Base-by-base conservation (phyloP, 164 flowering plant genomes). In the Warburgia ugandensis region DNA sequence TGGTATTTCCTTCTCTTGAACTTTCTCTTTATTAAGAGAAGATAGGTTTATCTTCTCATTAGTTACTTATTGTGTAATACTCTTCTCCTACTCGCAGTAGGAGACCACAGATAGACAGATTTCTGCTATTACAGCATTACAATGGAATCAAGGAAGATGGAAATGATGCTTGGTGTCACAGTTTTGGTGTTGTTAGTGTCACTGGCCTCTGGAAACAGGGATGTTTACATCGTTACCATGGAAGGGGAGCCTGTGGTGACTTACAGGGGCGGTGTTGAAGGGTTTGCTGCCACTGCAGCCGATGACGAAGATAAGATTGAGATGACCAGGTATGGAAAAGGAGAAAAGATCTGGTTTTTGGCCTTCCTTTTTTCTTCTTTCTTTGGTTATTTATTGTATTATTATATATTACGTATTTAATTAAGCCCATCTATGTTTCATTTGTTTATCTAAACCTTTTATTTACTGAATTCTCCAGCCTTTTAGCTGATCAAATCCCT, bases 181-280 rank as follows among this genome's bases (percentile, higher is more conserved):
- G 17, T 67, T 57, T 33, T 76, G 42, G 58, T 73, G 45, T 52
- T 84, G 14, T 58, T 71, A 30, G 53, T 63, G 22, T 31, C 77
- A 55, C 35, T 79, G 27, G 29, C 59, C 27, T 11, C 36, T 51
- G 83, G 63, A 32, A 74, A 68, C 43, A 81, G 84, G 6, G 96
- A 92, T 48, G 48, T 92, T 66, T 92, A 85, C 68, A 76, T 92
- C 5, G 96, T 79, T 17, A 82, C 77, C 1, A 37, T 92, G 53
- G 86, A 88, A 65, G 99, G 91, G 43, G 96, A 92, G 53, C 94
- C 99, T 23, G 78, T 88, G 2, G 67, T 88, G 52, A 85, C 80
- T 66, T 92, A 92, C 49, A 68, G 25, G 41, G 99, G 96, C 30
- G 95, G 82, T 10, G 61, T 85, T 29, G 73, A 74, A 60, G 96